Base-by-base conservation (phyloP, 1,284 basidiomycete genomes). In the Malassezia sp. region DNA sequence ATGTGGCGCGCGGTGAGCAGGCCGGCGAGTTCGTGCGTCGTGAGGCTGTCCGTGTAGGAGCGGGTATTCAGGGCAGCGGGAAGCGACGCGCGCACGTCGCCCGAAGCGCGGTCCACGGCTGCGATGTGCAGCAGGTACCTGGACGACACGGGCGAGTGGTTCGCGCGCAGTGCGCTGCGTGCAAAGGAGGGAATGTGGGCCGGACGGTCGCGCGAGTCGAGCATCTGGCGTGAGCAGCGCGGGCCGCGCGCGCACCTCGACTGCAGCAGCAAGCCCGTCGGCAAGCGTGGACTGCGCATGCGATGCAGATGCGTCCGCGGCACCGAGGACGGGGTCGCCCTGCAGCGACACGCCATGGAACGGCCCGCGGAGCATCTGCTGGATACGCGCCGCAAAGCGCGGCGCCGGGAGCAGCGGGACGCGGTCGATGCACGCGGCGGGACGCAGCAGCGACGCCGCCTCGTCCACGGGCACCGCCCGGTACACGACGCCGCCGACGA, bases 401-500 rank as follows among this genome's bases (percentile, higher is more conserved):
- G 38, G 28, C 15, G 38, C 33, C 2, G 45, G 38, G 8, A 42
- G 26, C 6, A 42, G 42, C 3, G 45, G 33, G 6, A 48, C 12
- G 21, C 39, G 38, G 6, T 23, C 11, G 9, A 42, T 17, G 29
- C 34, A 18, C 28, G 37, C 45, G 20, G 9, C 24, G 1, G 45
- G 40, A 4, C 39, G 45, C 20, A 42, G 15, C 6, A 14, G 35
- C 18, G 38, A 21, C 4, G 5, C 26, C 12, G 42, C 17, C 2
- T 42, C 45, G 2, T 8, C 14, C 4, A 5, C 17, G 3, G 33
- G 22, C 29, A 22, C 38, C 3, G 39, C 30, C 14, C 45, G 39
- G 30, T 48, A 48, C 29, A 48, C 9, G 15, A 48, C 28, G 20
- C 39, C 45, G 34, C 39, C 45, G 2, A 48, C 40, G 8, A 48